Evolutionary conservation across 176 grass and related monocot genomes (phyloP), one percentile per base, ranked within the genome.

Genomic region (Raddia guianensis): DNA sequence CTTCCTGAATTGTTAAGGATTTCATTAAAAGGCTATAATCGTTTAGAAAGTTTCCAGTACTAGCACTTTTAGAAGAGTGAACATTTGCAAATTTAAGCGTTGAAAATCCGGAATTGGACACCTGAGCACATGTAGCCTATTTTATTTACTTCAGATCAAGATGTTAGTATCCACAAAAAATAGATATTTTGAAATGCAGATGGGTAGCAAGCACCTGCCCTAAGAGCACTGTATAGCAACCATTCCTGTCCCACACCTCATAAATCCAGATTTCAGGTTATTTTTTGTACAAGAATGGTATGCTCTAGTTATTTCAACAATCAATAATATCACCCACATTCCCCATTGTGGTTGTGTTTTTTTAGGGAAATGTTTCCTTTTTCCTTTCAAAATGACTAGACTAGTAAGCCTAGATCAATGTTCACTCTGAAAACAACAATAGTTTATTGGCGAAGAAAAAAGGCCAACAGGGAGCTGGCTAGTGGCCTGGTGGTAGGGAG

Each of bases 1-100:
- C 80, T 63, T 95, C 96, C 96, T 98, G 86, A 80, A 89, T 74
- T 80, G 67, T 80, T 74, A 14, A 82, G 9, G 59, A 40, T 80
- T 66, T 32, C 64, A 15, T 88, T 78, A 80, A 84, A 85, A 85
- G 43, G 15, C 74, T 42, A 33, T 52, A 80, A 86, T 66, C 20
- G 53, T 6, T 70, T 82, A 21, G 21, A 75, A 79, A 70, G 18
- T 51, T 59, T 72, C 45, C 49, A 84, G 51, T 21, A 73, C 27
- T 73, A 85, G 53, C 15, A 81, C 74, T 76, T 72, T 33, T 5
- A 64, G 67, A 84, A 49, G 48, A 74, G 18, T 77, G 20, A 61
- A 59, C 13, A 11, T 65, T 76, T 63, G 57, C 40, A 53, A 9
- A 53, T 64, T 33, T 65, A 74, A 63, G 47, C 73, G 6, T 5